Evolutionary conservation across 192 early-diverging fungal species (phyloP), one percentile per base, ranked within the genome.

Genomic region (Backusella circina): DNA sequence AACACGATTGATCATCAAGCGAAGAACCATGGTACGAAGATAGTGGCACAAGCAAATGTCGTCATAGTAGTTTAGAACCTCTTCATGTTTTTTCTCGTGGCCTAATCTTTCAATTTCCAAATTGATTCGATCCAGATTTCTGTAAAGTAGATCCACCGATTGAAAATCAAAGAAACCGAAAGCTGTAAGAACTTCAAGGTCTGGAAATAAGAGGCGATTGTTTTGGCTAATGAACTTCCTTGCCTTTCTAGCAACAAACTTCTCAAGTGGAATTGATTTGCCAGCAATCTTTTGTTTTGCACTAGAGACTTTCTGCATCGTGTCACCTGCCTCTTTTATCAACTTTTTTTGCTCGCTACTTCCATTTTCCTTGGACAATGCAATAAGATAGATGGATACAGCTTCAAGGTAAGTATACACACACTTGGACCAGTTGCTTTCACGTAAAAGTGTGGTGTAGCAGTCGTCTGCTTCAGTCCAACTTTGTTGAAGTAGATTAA

Each of bases 361-460:
- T 32, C 88, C 85, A 18, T 65, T n/a, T 33, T 65, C 61, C 36
- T 68, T 66, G 9, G 39, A 30, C 0, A 21, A 23, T 1, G 79
- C 38, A 15, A 67, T 16, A 33, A 77, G 68, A 79, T 87, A 92
- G 67, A 93, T 38, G 13, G 86, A 91, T 18, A 90, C 78, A 1
- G 90, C 93, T 6, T 89, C 86, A 39, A 91, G 74, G 71, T 96
- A 97, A 0, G 86, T 87, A 86, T 93, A 97, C 1, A 91, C 89
- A n/a, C 92, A 89, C 74, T 91, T 92, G 65, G 92, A 91, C 96
- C 96, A 97, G 51, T 91, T 90, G 75, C 91, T 95, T 71, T 97
- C 94, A 57, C 85, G 87, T 50, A 84, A 84, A 57, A 97, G 79
- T 0, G 85, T 88, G 21, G 81, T 85, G 74, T 90, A 93, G 18